Percentiles rank a stretch among this genome's conserved stretches.
Evolutionary conservation across 257 asterid genomes (phyloP).

Genomic region (Lithospermum erythrorhizon): DNA sequence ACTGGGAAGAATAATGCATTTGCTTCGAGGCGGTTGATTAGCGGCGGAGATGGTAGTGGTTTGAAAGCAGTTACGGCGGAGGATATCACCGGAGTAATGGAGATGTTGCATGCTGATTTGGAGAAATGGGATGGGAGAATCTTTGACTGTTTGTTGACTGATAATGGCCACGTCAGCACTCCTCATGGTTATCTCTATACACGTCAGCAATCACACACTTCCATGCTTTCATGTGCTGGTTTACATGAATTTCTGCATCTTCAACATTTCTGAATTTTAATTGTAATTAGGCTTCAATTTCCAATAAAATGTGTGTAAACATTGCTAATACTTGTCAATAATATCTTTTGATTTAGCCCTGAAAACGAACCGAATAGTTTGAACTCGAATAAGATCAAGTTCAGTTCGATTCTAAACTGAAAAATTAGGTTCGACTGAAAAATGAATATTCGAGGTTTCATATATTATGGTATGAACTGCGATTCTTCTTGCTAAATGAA

Average conservation of each 20-base stretch:
- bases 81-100: slow-evolving; percentile 7
- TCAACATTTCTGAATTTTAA: neutral
- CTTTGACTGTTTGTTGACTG: slow-evolving; percentile 10
- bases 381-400: no score
- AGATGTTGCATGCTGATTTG: neutral
- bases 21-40: slow-evolving; percentile 5
- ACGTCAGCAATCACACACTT: neutral
- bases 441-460: no score
- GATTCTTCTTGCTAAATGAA: no score
- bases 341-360: no score
- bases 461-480: no score
- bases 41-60: neutral
- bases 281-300: neutral
- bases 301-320: neutral
- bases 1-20: slow-evolving; percentile 15
- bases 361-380: no score
- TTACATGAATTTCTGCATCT: neutral
- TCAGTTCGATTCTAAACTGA: no score
- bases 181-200: slow-evolving; percentile 1
- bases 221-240: neutral
- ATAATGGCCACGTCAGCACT: slow-evolving; percentile 8
- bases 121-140: neutral
- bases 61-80: slow-evolving; percentile 1
- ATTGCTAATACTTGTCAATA: no score
- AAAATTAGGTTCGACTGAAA: no score